phyloP scores from a whole-genome alignment of 1,284 basidiomycete species.

The Neolentinus lepideus region DNA sequence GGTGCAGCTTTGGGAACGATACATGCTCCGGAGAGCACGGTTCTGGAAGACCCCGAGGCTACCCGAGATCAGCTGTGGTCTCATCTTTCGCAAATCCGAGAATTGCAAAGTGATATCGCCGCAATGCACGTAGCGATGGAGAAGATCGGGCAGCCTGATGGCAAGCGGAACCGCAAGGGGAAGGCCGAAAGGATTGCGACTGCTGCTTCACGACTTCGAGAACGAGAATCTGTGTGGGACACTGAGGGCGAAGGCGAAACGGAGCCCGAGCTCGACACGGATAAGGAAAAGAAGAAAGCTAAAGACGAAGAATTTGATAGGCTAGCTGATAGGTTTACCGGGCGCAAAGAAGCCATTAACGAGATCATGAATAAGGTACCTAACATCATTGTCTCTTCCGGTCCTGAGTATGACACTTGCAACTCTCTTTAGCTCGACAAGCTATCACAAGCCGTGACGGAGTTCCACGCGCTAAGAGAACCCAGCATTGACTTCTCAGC shows the following conservation, averaged over 20 bases:
- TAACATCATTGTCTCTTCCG: slow-evolving; percentile 4
- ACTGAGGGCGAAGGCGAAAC: slow-evolving; percentile 19
- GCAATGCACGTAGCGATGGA: slow-evolving; percentile 70
- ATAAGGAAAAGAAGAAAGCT: slow-evolving; percentile 23
- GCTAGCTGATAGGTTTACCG: slow-evolving; percentile 57
- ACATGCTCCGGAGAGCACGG: slow-evolving; percentile 19
- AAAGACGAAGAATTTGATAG: slow-evolving; percentile 61
- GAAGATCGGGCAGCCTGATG: slow-evolving; percentile 34
- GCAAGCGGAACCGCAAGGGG: neutral
- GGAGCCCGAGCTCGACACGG: slow-evolving; percentile 25
- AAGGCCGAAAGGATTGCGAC: slow-evolving; percentile 2
- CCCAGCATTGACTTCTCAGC: slow-evolving; percentile 35
- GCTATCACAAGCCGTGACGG: slow-evolving; percentile 47
- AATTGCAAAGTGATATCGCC: slow-evolving; percentile 64
- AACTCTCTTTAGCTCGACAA: slow-evolving; percentile 43
- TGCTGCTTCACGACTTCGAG: slow-evolving; percentile 1
- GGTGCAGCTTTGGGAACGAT: slow-evolving; percentile 34
- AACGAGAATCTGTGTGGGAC: slow-evolving; percentile 1
- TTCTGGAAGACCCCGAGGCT: slow-evolving; percentile 13
- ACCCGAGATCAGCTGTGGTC: slow-evolving; percentile 48
- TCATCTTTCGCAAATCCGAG: slow-evolving; percentile 55
- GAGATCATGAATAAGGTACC: slow-evolving; percentile 66
- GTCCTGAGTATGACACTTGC: slow-evolving; percentile 3
- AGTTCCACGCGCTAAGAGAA: slow-evolving; percentile 51
- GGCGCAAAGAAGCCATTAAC: slow-evolving; percentile 57